These are phyloP conservation scores for Talaromyces sp. DNA, from an alignment of 2,329 filamentous ascomycete species.

Conservation along the genomic window DNA sequence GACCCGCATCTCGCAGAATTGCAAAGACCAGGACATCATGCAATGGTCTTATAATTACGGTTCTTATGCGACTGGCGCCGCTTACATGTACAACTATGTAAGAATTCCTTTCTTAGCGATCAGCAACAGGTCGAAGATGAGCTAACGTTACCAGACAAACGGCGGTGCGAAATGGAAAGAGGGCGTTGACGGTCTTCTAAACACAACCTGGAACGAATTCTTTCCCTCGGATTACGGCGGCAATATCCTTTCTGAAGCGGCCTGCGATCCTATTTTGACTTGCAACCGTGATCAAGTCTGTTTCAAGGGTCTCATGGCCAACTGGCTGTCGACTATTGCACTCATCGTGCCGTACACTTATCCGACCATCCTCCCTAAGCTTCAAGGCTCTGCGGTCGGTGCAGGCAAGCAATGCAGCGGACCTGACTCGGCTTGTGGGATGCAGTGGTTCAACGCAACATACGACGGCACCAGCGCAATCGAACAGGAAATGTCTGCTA, in stretches of 20 bases:
- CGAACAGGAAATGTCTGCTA: constrained; percentile 43
- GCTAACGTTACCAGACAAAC: constrained; percentile 31
- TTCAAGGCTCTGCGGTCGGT: constrained; percentile 52
- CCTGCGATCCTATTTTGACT: constrained; percentile 54
- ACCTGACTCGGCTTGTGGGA: constrained; percentile 54
- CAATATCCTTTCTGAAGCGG: constrained; percentile 57
- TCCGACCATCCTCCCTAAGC: constrained; percentile 50
- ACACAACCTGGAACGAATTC: constrained; percentile 43
- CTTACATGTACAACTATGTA: constrained; percentile 56
- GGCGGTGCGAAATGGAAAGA: constrained; percentile 51
- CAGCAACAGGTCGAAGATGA: not conserved
- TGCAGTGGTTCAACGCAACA: constrained; percentile 39
- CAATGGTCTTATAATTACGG: constrained; percentile 59
- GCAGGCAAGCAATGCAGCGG: constrained; percentile 55
- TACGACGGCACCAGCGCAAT: constrained; percentile 38
- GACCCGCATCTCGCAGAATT: constrained; percentile 51
- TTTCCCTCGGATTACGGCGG: constrained; percentile 51
- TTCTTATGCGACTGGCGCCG: constrained; percentile 54
- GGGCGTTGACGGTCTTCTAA: constrained; percentile 53
- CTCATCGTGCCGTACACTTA: constrained; percentile 58
- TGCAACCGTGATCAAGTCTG: constrained; percentile 64
- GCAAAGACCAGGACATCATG: constrained; percentile 50
- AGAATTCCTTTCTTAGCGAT: constrained; percentile 20
- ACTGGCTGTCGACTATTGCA: constrained; percentile 57
- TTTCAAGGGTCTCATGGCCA: constrained; percentile 64